These are phyloP conservation scores for Lepidium africanum DNA, from an alignment of 345 rosid species.

Conservation along the genomic window DNA sequence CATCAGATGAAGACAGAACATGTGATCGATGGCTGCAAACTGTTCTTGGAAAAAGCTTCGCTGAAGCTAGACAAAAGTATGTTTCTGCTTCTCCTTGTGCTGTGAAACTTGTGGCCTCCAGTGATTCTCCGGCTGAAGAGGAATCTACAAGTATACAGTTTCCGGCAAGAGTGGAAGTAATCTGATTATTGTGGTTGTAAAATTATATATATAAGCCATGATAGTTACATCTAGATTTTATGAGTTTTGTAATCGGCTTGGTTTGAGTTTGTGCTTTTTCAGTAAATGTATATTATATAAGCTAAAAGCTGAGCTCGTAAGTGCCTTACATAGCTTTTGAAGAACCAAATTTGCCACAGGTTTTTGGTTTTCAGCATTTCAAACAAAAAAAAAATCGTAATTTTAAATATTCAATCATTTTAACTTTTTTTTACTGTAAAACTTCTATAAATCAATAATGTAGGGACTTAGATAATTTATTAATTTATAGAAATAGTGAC, in stretches of 20 bases:
- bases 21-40: constrained; percentile 48
- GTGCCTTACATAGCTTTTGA: constrained; percentile 4
- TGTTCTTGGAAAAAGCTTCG: constrained; percentile 40
- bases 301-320: constrained; percentile 1
- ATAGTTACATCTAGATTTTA: constrained; percentile 1
- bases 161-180: constrained; percentile 31
- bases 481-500: too few species aligned
- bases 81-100: constrained; percentile 1
- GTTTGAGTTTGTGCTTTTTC: constrained; percentile 23
- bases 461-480: too few species aligned
- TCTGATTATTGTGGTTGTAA: background rate
- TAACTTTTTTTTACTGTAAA: too few species aligned
- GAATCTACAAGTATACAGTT: constrained; percentile 33
- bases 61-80: constrained; percentile 32
- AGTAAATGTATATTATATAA: constrained; percentile 18
- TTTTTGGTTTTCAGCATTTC: background rate
- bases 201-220: background rate
- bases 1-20: constrained; percentile 30
- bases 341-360: background rate
- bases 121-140: constrained; percentile 32
- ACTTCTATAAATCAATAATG: too few species aligned
- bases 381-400: too few species aligned
- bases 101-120: constrained; percentile 36
- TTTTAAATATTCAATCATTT: too few species aligned
- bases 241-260: constrained; percentile 24